Conservation (phyloP, 495 filamentous ascomycete genomes). For the Hypomontagnella submonticulosa region DNA sequence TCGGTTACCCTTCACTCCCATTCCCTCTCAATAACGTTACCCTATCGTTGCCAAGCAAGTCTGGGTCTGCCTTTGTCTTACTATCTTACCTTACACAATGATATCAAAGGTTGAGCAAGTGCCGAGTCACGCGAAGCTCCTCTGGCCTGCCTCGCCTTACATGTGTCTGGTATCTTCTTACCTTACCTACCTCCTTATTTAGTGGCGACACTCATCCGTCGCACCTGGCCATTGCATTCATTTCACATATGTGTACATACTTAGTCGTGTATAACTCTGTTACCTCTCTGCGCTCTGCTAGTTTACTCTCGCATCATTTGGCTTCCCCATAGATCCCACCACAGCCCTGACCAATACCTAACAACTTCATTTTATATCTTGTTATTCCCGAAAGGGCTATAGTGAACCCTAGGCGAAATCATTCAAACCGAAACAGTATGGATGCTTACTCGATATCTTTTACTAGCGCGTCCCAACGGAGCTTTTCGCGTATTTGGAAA, state of each 20-base stretch:
- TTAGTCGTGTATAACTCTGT: background rate
- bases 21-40: slow-evolving; percentile 20
- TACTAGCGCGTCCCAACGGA: slow-evolving; percentile 54
- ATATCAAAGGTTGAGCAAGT: slow-evolving; percentile 34
- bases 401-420: slow-evolving; percentile 1
- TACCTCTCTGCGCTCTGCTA: too few relatives aligned
- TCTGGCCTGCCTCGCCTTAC: background rate
- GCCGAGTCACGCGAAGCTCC: slow-evolving; percentile 28
- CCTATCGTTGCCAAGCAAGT: slow-evolving; percentile 40
- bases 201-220: slow-evolving; percentile 17
- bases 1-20: background rate
- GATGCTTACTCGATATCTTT: slow-evolving; percentile 63
- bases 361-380: too few relatives aligned
- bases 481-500: slow-evolving; percentile 59
- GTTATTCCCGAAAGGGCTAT: background rate
- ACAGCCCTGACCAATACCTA: background rate
- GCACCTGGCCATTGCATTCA: slow-evolving; percentile 9
- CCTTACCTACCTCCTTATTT: background rate
- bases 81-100: slow-evolving; percentile 17
- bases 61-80: slow-evolving; percentile 22
- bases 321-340: background rate
- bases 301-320: too few relatives aligned
- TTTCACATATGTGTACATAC: slow-evolving; percentile 6
- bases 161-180: slow-evolving; percentile 2
- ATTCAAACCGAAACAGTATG: slow-evolving; percentile 50